Base-by-base conservation (phyloP, 495 filamentous ascomycete genomes). In the Penicillium daleae region DNA sequence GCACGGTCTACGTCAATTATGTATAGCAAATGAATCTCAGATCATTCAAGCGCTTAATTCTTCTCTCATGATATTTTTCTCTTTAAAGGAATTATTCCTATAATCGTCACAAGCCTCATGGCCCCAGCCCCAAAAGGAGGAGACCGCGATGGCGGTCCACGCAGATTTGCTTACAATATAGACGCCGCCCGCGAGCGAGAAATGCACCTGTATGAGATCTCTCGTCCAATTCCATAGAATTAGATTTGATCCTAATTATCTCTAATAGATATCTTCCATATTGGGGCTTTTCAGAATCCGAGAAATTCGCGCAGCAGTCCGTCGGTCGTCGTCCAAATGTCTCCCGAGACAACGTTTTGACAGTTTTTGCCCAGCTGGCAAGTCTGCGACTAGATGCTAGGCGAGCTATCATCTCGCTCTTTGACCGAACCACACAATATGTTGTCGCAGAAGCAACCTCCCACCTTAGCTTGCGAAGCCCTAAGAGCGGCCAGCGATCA, bases 381-480 rank as follows among this genome's bases (percentile, higher is more conserved):
- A 76, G 76, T 33, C 61, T 80, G 21, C 66, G 80, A 27, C 66
- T 79, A 9, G 66, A 78, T 42, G 73, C 78, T 4, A 70, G 76
- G 59, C 71, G 80, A 55, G 78, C 71, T 10, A 40, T 73, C 9
- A 70, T 76, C n/a, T 66, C 62, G 9, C 60, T 71, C 0, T 68
- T 71, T 35, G 68, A 71, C 53, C 65, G 62, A 19, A 61, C 56
- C 10, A 80, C 68, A 15, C 82, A 85, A 67, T 79, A 83, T 61
- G 78, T 83, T 53, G 69, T 84, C 46, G 82, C 82, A 8, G 82
- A 85, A 60, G 67, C 74, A 10, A 83, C 82, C 4, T 80, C 77
- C 58, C 74, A 68, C 10, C 62, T 82, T 12, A 61, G 71, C 32
- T 66, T 85, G 5, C 64, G 70, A 6, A 69, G 80, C 40, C 71